phyloP scores from a whole-genome alignment of 768 basidiomycete species.

The Collybia sordida region DNA sequence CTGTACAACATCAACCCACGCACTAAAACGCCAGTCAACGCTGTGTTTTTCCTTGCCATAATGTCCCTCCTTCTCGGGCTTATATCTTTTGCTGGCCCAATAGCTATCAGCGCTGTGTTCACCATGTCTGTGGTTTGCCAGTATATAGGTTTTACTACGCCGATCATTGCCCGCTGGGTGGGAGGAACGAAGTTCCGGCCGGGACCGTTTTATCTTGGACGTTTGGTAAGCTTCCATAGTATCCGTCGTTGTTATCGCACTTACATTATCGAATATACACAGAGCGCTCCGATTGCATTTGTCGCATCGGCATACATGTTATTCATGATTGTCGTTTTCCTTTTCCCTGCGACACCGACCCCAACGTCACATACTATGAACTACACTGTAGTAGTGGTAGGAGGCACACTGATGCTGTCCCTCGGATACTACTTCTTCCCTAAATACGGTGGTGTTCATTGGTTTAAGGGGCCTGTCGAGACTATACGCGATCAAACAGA shows the following conservation, averaged over 20 bases:
- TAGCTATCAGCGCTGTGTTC: constrained; percentile 61
- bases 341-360: constrained; percentile 58
- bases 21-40: constrained; percentile 57
- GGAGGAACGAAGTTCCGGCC: constrained; percentile 21
- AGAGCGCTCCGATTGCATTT: constrained; percentile 59
- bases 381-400: constrained; percentile 67
- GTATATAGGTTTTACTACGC: constrained; percentile 21
- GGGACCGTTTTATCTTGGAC: constrained; percentile 22
- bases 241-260: background rate
- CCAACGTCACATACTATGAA: constrained; percentile 57
- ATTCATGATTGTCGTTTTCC: constrained; percentile 60
- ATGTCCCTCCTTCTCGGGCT: constrained; percentile 45
- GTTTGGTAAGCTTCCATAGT: constrained; percentile 11
- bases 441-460: constrained; percentile 65
- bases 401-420: constrained; percentile 55
- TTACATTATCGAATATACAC: background rate
- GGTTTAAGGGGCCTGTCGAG: constrained; percentile 45
- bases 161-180: constrained; percentile 27
- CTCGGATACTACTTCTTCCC: constrained; percentile 69
- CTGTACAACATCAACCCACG: constrained; percentile 55
- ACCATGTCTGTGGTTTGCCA: constrained; percentile 45
- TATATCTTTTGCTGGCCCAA: constrained; percentile 53
- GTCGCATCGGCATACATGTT: constrained; percentile 63
- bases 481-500: constrained; percentile 1
- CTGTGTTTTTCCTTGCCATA: constrained; percentile 51